A percentile compares a stretch with the other conserved stretches of the same genome.
phyloP scores from a whole-genome alignment of 2,329 filamentous ascomycete species.

The Metarhizium sp. region DNA sequence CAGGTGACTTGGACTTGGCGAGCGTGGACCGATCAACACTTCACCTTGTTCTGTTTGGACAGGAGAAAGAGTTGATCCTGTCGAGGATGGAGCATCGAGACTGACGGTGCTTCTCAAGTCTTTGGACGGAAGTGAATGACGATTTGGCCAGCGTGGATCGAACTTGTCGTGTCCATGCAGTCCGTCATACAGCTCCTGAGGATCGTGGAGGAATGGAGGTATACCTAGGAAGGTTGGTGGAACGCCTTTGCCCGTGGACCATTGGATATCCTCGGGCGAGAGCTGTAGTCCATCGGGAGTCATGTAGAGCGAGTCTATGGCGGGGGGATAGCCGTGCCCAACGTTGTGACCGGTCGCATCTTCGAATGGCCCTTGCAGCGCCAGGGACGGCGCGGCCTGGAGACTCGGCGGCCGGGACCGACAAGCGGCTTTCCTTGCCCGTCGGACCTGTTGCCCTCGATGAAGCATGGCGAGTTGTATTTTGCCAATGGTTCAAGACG shows the following conservation, averaged over 20 bases:
- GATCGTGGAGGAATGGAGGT: too few relatives aligned
- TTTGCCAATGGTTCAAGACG: too few relatives aligned
- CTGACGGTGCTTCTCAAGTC: conserved; percentile 16
- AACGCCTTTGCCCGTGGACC: background rate
- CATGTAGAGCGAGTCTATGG: background rate
- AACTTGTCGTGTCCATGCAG: background rate
- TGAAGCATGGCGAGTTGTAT: too few relatives aligned
- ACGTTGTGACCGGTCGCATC: background rate
- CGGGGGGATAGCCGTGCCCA: background rate
- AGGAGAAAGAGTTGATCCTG: conserved; percentile 20
- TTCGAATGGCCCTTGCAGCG: too few relatives aligned
- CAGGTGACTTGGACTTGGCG: conserved; percentile 1
- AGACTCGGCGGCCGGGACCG: background rate
- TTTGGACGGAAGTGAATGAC: background rate
- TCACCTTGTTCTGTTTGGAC: conserved; percentile 19
- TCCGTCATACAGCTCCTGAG: too few relatives aligned
- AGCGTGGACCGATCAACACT: conserved; percentile 8
- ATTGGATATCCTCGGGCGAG: background rate
- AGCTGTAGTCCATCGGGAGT: background rate
- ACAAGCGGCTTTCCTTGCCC: too few relatives aligned
- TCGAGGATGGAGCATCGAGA: conserved; percentile 18
- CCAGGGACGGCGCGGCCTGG: background rate
- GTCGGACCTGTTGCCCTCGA: too few relatives aligned
- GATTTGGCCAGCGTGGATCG: background rate
- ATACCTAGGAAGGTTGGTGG: too few relatives aligned